Evolutionary conservation across 1,139 yeast genomes (phyloP).

Genomic region (Keqinozyma sinolaborantium): DNA sequence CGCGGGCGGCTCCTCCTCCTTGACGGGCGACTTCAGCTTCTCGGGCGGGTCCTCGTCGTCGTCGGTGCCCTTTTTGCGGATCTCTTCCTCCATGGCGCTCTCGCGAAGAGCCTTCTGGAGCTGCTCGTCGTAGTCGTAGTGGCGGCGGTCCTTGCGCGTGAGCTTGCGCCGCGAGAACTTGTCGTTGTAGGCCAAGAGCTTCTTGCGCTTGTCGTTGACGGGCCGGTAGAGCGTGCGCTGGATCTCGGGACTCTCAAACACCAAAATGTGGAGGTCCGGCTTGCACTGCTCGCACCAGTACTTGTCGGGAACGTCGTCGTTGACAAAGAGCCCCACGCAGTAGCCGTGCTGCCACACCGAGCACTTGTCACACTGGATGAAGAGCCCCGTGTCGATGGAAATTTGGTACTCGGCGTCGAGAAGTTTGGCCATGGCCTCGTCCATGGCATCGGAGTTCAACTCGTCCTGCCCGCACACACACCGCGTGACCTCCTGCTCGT

Average conservation of each 20-base stretch:
- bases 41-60: conserved; percentile 11
- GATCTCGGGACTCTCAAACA: conserved; percentile 29
- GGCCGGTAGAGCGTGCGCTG: conserved; percentile 47
- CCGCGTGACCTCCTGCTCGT: conserved; percentile 75
- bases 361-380: conserved; percentile 88
- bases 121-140: conserved; percentile 59
- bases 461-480: conserved; percentile 86
- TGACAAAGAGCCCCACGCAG: conserved; percentile 80
- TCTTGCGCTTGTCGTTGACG: conserved; percentile 43
- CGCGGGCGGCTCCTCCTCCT: background rate
- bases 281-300: conserved; percentile 92
- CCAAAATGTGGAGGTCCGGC: conserved; percentile 70
- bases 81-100: conserved; percentile 53
- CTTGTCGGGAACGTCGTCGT: conserved; percentile 80
- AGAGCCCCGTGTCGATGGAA: conserved; percentile 71
- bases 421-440: conserved; percentile 36
- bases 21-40: conserved; percentile 3
- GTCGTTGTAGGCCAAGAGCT: conserved; percentile 54
- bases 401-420: conserved; percentile 55
- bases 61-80: conserved; percentile 16
- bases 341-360: conserved; percentile 97
- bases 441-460: conserved; percentile 38
- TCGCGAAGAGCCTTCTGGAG: conserved; percentile 69
- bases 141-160: conserved; percentile 31
- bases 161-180: conserved; percentile 27